Percentiles rank a stretch among this genome's conserved stretches.
phyloP scores from a whole-genome alignment of 2,329 filamentous ascomycete species.

The Epichloe uncinata region DNA sequence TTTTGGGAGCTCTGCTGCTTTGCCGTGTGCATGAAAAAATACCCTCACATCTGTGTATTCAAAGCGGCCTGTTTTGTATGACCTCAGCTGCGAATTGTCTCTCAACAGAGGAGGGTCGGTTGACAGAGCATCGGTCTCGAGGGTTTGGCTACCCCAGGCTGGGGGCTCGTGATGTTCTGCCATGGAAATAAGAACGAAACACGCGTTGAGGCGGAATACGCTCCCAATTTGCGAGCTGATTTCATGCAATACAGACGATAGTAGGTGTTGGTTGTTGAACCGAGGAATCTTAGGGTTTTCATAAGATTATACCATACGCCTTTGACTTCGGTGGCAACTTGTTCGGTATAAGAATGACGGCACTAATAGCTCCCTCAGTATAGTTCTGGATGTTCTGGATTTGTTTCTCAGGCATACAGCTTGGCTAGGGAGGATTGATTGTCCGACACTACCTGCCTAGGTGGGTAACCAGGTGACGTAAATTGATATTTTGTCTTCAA shows the following conservation, averaged over 20 bases:
- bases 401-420: background rate
- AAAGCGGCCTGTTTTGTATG: conserved; percentile 57
- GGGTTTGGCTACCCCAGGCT: background rate
- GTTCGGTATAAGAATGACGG: too few species aligned
- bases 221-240: background rate
- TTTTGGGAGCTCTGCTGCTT: conserved; percentile 55
- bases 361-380: too few species aligned
- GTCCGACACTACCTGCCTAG: background rate
- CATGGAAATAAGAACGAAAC: background rate
- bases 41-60: conserved; percentile 67
- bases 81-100: conserved; percentile 57
- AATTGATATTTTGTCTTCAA: background rate
- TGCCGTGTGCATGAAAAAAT: conserved; percentile 71
- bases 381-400: background rate
- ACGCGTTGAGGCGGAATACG: background rate
- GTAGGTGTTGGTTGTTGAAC: background rate
- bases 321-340: background rate
- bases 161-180: background rate
- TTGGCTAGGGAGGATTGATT: background rate
- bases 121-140: conserved; percentile 26
- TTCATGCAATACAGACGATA: background rate
- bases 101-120: conserved; percentile 70
- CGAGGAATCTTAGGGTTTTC: background rate
- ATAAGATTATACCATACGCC: background rate
- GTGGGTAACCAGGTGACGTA: background rate